Evolutionary conservation across 208 protist genomes (phyloP).

Genomic region (Phytomonas francai): DNA sequence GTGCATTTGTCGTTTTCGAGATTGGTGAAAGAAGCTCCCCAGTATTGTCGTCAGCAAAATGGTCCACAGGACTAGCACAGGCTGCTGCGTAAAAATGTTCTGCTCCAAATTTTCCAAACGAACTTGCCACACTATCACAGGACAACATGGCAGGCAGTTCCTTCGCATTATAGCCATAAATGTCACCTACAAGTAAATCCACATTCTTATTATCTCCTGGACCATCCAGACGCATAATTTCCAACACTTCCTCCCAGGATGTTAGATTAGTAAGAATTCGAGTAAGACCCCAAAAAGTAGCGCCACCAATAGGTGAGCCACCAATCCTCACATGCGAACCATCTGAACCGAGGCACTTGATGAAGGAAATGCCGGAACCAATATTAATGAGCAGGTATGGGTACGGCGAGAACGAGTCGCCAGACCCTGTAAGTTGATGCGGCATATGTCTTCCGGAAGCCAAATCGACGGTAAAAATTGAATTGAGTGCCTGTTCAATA

Average conservation of each 20-base stretch:
- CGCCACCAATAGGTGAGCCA: constrained; percentile 93
- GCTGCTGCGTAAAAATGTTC: constrained; percentile 40
- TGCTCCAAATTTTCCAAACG: constrained; percentile 84
- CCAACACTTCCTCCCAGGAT: constrained; percentile 93
- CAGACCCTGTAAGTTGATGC: constrained; percentile 43
- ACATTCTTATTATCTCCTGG: constrained; percentile 92
- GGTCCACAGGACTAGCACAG: constrained; percentile 12
- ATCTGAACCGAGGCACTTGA: constrained; percentile 84
- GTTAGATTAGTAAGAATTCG: constrained; percentile 89
- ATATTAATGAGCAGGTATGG: constrained; percentile 97
- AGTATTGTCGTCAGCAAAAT: constrained; percentile 27
- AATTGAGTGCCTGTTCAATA: constrained; percentile 49
- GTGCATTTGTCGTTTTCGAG: not conserved
- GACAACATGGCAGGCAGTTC: constrained; percentile 85
- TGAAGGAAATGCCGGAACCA: constrained; percentile 95
- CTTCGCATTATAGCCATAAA: constrained; percentile 94
- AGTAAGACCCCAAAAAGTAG: constrained; percentile 95
- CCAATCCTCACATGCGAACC: constrained; percentile 90
- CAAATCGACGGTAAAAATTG: constrained; percentile 80
- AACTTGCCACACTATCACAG: constrained; percentile 78
- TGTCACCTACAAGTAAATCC: constrained; percentile 96
- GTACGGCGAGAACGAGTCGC: constrained; percentile 56
- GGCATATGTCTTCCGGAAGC: constrained; percentile 48
- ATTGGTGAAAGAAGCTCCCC: constrained; percentile 27
- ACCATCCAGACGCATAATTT: constrained; percentile 89